Evolutionary conservation across 1,139 yeast genomes (phyloP).

Genomic region (Tardiomyces digboiensis): DNA sequence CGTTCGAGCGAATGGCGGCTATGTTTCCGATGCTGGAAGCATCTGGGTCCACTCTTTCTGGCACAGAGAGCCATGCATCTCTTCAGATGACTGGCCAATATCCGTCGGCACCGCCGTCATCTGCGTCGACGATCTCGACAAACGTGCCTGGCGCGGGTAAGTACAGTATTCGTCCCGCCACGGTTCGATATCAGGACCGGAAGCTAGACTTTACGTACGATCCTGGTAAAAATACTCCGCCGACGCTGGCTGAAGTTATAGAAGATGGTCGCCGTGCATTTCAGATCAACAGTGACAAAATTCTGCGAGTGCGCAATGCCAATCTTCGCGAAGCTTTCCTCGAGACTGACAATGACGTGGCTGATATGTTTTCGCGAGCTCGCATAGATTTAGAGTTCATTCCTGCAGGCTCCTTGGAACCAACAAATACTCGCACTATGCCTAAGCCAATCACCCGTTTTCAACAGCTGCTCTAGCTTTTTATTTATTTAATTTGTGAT

Average conservation of each 20-base stretch:
- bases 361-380: conserved; percentile 21
- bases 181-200: conserved; percentile 34
- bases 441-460: neutral
- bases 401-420: neutral
- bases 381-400: conserved; percentile 13
- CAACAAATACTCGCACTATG: neutral
- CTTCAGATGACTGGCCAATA: neutral
- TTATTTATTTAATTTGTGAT: neutral
- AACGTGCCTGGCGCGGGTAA: neutral
- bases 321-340: conserved; percentile 6
- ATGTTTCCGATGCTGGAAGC: neutral
- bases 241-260: conserved; percentile 53
- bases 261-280: conserved; percentile 68
- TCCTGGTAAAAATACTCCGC: conserved; percentile 54
- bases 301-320: conserved; percentile 24
- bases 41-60: neutral
- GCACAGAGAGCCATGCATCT: neutral
- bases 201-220: conserved; percentile 50
- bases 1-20: neutral
- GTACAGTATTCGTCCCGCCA: conserved; percentile 29
- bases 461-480: neutral
- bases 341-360: conserved; percentile 24
- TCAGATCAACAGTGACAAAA: conserved; percentile 33
- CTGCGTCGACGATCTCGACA: neutral
- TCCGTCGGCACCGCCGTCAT: neutral